Conservation (phyloP, 2,329 filamentous ascomycete genomes). For the Diaporthe sp. region DNA sequence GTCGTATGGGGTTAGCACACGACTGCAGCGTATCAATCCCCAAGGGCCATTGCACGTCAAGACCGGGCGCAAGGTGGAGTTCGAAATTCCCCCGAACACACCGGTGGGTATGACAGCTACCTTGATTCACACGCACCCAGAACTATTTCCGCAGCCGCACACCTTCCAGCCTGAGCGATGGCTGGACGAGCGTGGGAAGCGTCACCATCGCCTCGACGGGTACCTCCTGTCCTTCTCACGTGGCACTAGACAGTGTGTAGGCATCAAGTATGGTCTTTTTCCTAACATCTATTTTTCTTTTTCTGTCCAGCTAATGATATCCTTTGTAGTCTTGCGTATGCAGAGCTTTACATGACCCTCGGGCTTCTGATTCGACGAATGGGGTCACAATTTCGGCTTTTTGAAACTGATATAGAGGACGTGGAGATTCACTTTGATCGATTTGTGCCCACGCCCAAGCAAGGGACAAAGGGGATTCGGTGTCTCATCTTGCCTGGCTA, state of each 20-base stretch:
- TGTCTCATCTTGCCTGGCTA: background rate
- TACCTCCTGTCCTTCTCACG: constrained; percentile 44
- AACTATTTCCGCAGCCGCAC: constrained; percentile 44
- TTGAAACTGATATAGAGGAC: background rate
- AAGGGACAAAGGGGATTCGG: background rate
- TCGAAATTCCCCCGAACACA: constrained; percentile 45
- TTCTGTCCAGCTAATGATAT: background rate
- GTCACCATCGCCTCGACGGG: constrained; percentile 40
- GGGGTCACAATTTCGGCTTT: background rate
- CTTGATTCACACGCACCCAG: constrained; percentile 44
- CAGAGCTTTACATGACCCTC: background rate
- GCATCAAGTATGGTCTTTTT: constrained; percentile 45
- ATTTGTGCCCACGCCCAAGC: constrained; percentile 1
- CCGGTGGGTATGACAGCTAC: constrained; percentile 43
- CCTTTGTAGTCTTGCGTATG: background rate
- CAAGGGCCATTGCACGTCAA: constrained; percentile 8
- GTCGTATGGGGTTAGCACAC: constrained; percentile 42
- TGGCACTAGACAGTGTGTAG: constrained; percentile 45
- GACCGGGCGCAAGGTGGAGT: constrained; percentile 20
- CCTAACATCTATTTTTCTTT: background rate
- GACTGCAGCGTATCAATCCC: constrained; percentile 40
- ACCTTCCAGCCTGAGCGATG: constrained; percentile 45
- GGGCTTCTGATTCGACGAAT: background rate
- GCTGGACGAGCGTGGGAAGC: constrained; percentile 39
- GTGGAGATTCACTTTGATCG: constrained; percentile 1